These are phyloP conservation scores for Porcisia hertigi DNA, from an alignment of 208 protist species.

Conservation along the genomic window DNA sequence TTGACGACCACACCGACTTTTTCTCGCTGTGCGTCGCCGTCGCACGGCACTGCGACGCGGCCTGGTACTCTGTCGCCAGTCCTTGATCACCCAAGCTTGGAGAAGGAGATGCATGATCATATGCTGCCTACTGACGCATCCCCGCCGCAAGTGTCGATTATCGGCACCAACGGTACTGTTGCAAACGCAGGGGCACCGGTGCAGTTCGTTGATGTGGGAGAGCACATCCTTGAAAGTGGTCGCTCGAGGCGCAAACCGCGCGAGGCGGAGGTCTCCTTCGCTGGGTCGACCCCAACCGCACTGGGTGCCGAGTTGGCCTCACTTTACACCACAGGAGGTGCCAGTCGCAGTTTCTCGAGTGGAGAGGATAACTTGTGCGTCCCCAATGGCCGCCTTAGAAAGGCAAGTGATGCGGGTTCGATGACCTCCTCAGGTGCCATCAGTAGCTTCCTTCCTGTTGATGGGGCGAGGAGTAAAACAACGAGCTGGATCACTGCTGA, in stretches of 20 bases:
- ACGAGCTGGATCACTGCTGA: background rate
- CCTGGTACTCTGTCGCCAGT: background rate
- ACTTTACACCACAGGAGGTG: too few species aligned
- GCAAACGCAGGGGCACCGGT: too few species aligned
- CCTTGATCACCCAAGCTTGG: background rate
- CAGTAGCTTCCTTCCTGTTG: background rate
- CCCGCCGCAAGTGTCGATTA: background rate
- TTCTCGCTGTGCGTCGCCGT: background rate
- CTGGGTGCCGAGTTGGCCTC: background rate
- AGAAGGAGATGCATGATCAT: background rate
- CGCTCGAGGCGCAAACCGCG: background rate
- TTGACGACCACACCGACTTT: background rate
- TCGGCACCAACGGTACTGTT: background rate
- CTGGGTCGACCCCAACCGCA: background rate
- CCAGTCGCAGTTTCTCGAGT: background rate
- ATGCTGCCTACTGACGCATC: background rate
- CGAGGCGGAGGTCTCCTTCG: conserved; percentile 5
- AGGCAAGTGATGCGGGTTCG: background rate
- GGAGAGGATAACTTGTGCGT: background rate
- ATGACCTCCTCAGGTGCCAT: background rate
- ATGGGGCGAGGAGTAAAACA: background rate
- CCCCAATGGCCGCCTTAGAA: background rate
- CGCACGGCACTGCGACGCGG: too few species aligned
- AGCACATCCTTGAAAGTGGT: background rate
- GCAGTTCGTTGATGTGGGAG: background rate